These are phyloP conservation scores for Aspergillus puulaauensis DNA, from an alignment of 2,329 filamentous ascomycete species.

Conservation along the genomic window DNA sequence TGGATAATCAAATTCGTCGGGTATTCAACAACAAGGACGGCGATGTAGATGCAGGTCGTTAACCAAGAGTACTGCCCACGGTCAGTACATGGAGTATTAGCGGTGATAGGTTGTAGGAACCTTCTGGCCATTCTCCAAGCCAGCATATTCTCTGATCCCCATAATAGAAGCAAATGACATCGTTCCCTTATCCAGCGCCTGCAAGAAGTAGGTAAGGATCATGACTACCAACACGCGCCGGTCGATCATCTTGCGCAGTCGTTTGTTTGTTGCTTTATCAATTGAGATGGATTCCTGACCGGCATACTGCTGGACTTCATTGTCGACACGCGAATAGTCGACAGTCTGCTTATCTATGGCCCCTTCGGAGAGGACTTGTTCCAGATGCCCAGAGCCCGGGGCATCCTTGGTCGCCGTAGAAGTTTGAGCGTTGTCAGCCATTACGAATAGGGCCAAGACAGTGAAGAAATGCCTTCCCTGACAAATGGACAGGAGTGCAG, in stretches of 20 bases:
- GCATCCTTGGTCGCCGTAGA: background rate
- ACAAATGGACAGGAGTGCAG: background rate
- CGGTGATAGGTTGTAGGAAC: slow-evolving; percentile 23
- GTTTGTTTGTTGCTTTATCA: slow-evolving; percentile 57
- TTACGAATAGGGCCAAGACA: background rate
- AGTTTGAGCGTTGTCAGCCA: slow-evolving; percentile 9
- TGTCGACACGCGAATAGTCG: slow-evolving; percentile 63
- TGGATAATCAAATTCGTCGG: slow-evolving; percentile 67
- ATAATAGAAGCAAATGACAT: slow-evolving; percentile 45
- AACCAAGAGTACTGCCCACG: slow-evolving; percentile 64
- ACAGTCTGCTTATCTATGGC: slow-evolving; percentile 52
- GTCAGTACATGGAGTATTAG: background rate
- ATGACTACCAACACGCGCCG: slow-evolving; percentile 67
- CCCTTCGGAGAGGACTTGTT: slow-evolving; percentile 49
- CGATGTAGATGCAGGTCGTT: slow-evolving; percentile 72
- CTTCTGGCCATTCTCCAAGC: slow-evolving; percentile 36
- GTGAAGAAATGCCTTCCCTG: background rate
- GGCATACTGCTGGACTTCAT: slow-evolving; percentile 70
- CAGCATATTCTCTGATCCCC: slow-evolving; percentile 46
- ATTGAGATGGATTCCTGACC: slow-evolving; percentile 57
- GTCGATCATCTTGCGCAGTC: slow-evolving; percentile 66
- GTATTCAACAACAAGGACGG: slow-evolving; percentile 69
- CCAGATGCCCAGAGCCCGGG: slow-evolving; percentile 46
- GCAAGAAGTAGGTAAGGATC: slow-evolving; percentile 72
- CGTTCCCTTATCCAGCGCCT: slow-evolving; percentile 47